Conservation (phyloP, 169 alveolate species). For the Plasmodium knowlesi region DNA sequence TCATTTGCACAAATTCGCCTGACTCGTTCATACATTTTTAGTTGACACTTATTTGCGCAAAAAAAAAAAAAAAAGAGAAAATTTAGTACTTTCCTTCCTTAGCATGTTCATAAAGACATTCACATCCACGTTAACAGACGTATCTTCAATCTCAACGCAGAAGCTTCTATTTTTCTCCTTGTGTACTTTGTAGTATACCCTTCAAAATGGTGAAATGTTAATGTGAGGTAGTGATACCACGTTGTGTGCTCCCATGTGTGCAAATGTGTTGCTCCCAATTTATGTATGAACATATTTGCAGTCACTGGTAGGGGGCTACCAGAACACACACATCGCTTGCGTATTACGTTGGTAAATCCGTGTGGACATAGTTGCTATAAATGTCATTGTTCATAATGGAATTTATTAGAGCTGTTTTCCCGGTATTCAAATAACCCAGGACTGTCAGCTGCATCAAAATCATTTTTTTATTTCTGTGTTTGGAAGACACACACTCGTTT, state of each 20-base stretch:
- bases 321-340: neutral
- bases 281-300: neutral
- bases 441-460: conserved; percentile 67
- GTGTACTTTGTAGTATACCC: conserved; percentile 66
- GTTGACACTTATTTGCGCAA: neutral
- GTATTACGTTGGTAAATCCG: conserved; percentile 54
- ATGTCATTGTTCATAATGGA: conserved; percentile 65
- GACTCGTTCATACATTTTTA: neutral
- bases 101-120: conserved; percentile 41
- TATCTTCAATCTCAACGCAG: conserved; percentile 73
- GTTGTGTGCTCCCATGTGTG: neutral
- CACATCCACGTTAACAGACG: conserved; percentile 56
- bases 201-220: conserved; percentile 5
- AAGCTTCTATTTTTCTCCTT: conserved; percentile 33
- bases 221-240: neutral
- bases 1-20: neutral
- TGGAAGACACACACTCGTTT: neutral
- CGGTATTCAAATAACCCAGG: conserved; percentile 60
- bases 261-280: neutral
- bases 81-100: conserved; percentile 48
- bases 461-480: conserved; percentile 38
- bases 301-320: neutral
- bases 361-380: conserved; percentile 28
- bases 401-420: conserved; percentile 64
- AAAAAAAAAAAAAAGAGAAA: conserved; percentile 4